phyloP scores from a whole-genome alignment of 257 asterid genomes.

The Primulina tabacum region DNA sequence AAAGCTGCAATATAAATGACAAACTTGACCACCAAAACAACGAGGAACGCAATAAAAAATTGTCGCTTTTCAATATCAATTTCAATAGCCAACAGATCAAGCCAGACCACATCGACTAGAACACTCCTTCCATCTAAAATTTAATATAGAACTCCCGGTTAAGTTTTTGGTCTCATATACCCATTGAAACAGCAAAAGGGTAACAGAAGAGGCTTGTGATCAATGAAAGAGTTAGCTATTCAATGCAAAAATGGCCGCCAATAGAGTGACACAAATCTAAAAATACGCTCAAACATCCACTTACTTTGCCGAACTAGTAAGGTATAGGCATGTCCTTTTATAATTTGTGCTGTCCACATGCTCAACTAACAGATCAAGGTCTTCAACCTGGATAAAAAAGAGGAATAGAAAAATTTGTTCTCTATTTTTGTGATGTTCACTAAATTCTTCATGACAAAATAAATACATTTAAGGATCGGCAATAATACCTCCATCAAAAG shows the following conservation, averaged over 20 bases:
- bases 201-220: background rate
- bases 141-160: background rate
- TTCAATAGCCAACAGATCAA: conserved; percentile 16
- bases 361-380: conserved; percentile 72
- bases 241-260: background rate
- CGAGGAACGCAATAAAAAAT: conserved; percentile 4
- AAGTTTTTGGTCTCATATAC: background rate
- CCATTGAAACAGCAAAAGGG: background rate
- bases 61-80: background rate
- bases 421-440: background rate
- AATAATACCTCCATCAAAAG: conserved; percentile 72
- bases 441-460: conserved; percentile 3
- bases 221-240: background rate
- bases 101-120: background rate
- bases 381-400: conserved; percentile 65
- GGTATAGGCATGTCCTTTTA: conserved; percentile 79
- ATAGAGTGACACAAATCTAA: background rate
- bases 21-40: background rate
- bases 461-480: background rate
- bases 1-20: conserved; percentile 9
- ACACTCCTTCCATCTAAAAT: background rate
- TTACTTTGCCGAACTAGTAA: conserved; percentile 84
- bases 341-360: conserved; percentile 69
- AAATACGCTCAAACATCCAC: conserved; percentile 22
- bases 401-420: conserved; percentile 8